Base-by-base conservation (phyloP, 73 alveolate genomes). In the Uronychia setigera region DNA sequence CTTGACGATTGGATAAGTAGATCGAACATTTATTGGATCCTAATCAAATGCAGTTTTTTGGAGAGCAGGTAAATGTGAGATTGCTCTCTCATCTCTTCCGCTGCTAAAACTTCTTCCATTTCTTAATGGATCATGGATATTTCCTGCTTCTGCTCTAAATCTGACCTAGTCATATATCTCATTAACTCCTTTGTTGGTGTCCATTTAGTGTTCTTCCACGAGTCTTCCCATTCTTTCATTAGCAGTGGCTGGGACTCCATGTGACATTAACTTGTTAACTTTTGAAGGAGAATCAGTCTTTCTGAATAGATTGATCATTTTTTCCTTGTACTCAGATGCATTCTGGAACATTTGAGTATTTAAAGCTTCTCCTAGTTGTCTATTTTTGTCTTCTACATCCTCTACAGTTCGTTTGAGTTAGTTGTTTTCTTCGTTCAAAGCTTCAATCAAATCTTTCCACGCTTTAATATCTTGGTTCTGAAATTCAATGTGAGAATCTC, bases 341-440 rank as follows among this genome's bases (percentile, higher is more conserved):
- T 79, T 78, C 5, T 77, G 75, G 74, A 80, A 89, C 58, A 89
- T 76, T 46, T 84, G 88, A 26, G 90, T n/a, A 27, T 84, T 89
- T 11, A 89, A 59, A 32, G 88, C 31, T 32, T 89, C 95, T 1
- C 67, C 91, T 5, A 89, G 80, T 58, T 74, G 74, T 58, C 35
- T 89, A 60, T 89, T 84, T 79, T 89, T 89, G 19, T 80, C 88
- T 79, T 89, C 94, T 13, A 82, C 85, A 34, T 86, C 92, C 27
- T 30, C 58, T 0, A 86, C 60, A 32, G 80, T 58, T 13, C 29
- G 31, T 46, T 86, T 86, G 28, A 87, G 86, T 19, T 60, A 75
- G 58, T 58, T 79, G 59, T 76, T 76, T 76, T 76, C 81, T 9
- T 28, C 28, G 27, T 76, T 76, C n/a, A 76, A 28, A 5, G 58